Base-by-base conservation (phyloP, 805 yeast species). In the Candida quercuum region DNA sequence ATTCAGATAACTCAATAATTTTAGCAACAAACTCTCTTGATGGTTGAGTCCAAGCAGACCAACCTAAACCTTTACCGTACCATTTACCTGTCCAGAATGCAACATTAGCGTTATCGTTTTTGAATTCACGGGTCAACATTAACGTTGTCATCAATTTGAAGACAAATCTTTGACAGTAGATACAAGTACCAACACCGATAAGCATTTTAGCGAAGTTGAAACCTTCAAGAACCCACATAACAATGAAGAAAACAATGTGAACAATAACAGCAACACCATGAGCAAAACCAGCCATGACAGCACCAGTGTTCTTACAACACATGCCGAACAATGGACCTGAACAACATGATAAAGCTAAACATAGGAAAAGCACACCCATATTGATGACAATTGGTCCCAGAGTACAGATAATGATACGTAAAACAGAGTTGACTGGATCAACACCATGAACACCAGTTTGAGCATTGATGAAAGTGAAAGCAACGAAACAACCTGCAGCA, bases 41-140 rank as follows among this genome's bases (percentile, higher is more conserved):
- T 45, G 99, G 99, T 70, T 91, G 98, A 24, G 98, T 81, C 73
- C 85, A 76, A 16, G 97, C 96, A 75, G 82, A 78, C 78, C 81
- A 79, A 42, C 98, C 99, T 64, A 91, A 67, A 57, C 95, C 93
- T 43, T 86, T 72, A 42, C 95, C 93, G 63, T 89, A 88, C 99
- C 99, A 93, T 67, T 88, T 89, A 74, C 99, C 99, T 41, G 96
- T 86, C 99, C 99, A 93, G 94, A 95, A 93, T 21, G 99, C 98
- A 52, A 95, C 84, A 70, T 93, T 93, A 26, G 98, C 72, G 59
- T 81, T 86, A 66, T 91, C 97, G 54, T 85, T 86, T 80, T 87
- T 87, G 73, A 88, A 88, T 69, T 93, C 99, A 72, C 99, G 81
- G 37, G 97, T 86, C 59, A 94, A 71, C 64, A 81, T 68, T 49